These are phyloP conservation scores for Excoecaria cochinchinensis DNA, from an alignment of 345 rosid species.

Conservation along the genomic window DNA sequence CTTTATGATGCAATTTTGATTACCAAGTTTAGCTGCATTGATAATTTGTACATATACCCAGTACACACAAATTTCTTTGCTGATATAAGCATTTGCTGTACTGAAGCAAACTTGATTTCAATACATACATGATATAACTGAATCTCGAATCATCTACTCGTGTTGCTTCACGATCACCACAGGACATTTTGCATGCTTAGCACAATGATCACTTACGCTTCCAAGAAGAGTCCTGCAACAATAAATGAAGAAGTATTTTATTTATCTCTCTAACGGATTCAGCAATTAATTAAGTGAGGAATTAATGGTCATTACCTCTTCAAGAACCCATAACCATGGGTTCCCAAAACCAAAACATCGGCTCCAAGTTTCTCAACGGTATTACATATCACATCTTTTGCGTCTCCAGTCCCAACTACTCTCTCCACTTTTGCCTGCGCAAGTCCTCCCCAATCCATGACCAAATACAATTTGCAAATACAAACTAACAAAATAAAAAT, in stretches of 20 bases:
- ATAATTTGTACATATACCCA: too few species aligned
- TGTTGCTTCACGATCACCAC: slow-evolving; percentile 72
- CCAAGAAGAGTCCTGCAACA: slow-evolving; percentile 67
- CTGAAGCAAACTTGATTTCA: too few species aligned
- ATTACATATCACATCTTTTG: slow-evolving; percentile 73
- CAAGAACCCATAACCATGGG: slow-evolving; percentile 94
- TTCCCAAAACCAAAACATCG: slow-evolving; percentile 85
- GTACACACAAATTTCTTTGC: slow-evolving; percentile 2
- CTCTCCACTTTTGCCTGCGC: slow-evolving; percentile 54
- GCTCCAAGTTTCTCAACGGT: slow-evolving; percentile 66
- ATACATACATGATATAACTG: too few species aligned
- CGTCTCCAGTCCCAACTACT: slow-evolving; percentile 74
- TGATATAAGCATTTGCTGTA: too few species aligned
- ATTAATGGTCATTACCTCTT: slow-evolving; percentile 49
- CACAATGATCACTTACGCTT: slow-evolving; percentile 83
- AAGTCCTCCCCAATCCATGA: slow-evolving; percentile 1
- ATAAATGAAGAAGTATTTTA: background rate
- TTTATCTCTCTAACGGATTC: background rate
- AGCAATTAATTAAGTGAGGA: background rate
- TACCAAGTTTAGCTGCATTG: too few species aligned
- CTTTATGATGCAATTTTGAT: too few species aligned
- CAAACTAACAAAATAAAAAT: too few species aligned
- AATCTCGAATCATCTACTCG: too few species aligned
- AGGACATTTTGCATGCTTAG: slow-evolving; percentile 76
- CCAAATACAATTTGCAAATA: background rate